A percentile compares a stretch with the other conserved stretches of the same genome.
Evolutionary conservation across 352 stramenopile genomes (phyloP).

Genomic region (Globisporangium megalacanthum): DNA sequence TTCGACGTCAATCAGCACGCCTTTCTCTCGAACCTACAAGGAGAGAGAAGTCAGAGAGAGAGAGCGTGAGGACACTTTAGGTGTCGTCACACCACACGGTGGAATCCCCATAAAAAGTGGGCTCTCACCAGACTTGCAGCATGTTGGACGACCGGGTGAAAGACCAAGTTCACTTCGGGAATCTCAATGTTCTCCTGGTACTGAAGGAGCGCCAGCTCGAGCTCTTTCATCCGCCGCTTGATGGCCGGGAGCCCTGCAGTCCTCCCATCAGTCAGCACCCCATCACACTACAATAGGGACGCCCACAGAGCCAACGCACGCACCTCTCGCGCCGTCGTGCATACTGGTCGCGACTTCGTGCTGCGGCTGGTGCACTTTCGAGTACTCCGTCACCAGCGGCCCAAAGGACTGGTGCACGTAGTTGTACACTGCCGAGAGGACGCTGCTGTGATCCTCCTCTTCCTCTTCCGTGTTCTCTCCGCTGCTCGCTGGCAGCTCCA

Average conservation of each 20-base stretch:
- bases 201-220: constrained; percentile 91
- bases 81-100: background rate
- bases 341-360: constrained; percentile 44
- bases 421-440: constrained; percentile 85
- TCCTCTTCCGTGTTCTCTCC: constrained; percentile 60
- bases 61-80: background rate
- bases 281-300: background rate
- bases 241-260: constrained; percentile 76
- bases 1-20: constrained; percentile 75
- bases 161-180: constrained; percentile 87
- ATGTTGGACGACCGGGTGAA: constrained; percentile 83
- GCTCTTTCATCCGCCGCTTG: constrained; percentile 89
- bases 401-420: constrained; percentile 87
- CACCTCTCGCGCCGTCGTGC: constrained; percentile 56
- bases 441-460: constrained; percentile 53
- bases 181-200: constrained; percentile 96
- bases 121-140: constrained; percentile 50
- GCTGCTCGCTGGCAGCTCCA: constrained; percentile 20
- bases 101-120: too few species aligned
- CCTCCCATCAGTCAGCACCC: background rate
- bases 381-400: constrained; percentile 82
- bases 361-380: constrained; percentile 76
- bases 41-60: background rate
- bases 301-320: background rate
- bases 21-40: constrained; percentile 58